Conservation (phyloP, 164 flowering plant species). For the Paratinospora sagittata region DNA sequence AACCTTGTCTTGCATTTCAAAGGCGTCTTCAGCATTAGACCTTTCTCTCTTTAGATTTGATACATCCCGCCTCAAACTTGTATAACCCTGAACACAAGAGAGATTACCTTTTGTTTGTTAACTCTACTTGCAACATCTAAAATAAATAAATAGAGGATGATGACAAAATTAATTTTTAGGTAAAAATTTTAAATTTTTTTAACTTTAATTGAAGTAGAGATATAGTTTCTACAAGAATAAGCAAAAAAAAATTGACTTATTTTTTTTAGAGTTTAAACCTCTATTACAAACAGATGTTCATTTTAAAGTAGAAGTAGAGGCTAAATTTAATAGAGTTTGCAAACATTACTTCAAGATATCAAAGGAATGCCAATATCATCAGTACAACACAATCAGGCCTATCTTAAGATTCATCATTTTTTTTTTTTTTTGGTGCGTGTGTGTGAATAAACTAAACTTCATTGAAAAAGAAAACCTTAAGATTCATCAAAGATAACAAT, state of each 20-base stretch:
- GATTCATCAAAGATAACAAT: neutral
- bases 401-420: neutral
- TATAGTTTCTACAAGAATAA: neutral
- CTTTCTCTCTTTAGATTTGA: constrained; percentile 33
- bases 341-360: neutral
- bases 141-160: no score
- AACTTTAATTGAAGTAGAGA: no score
- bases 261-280: no score
- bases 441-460: neutral
- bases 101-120: no score
- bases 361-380: neutral
- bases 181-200: no score
- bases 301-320: no score
- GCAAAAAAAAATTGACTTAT: neutral
- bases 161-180: no score
- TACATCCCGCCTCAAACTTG: constrained; percentile 33
- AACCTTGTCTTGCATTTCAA: constrained; percentile 24
- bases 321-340: no score
- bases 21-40: constrained; percentile 38
- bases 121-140: no score
- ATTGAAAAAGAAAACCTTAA: neutral
- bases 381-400: neutral
- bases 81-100: constrained; percentile 38
- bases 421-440: no score
- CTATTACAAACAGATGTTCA: no score